Evolutionary conservation across 2,329 filamentous ascomycete species (phyloP), one percentile per base, ranked within the genome.

Genomic region (Diaporthe citri): DNA sequence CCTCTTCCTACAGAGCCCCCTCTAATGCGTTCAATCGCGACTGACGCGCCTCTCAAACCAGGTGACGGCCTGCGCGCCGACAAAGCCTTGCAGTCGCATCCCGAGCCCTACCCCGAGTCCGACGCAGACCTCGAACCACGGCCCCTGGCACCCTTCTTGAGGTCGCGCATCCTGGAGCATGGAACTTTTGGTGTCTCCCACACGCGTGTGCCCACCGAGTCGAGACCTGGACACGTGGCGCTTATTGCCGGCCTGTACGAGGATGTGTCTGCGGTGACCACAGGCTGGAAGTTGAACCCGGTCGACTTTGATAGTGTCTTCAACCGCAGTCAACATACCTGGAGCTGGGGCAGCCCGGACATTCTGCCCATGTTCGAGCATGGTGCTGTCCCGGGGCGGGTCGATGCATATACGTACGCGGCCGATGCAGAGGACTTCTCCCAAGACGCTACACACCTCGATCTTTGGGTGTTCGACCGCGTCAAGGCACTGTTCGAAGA

Each of bases 281-380:
- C 97, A 1, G 97, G 97, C 22, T 99, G 97, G 97, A 98, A 99
- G 85, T 87, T 98, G 79, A 99, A 99, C 82, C 97, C 97, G 0
- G 97, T 99, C 81, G 94, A 98, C 82, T 99, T 99, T 81, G 97
- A 99, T 86, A 98, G 96, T 81, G 95, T 99, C 15, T 99, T 99
- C 90, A 99, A 99, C 83, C 92, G 95, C 77, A 98, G 96, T 82
- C 89, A 93, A 60, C 97, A 99, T 85, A 99, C 97, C 10, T 99
- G 97, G 97, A 98, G 96, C 83, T 99, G 97, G 97, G 97, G 97
- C 2, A 98, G 96, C 81, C 97, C 97, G 1, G 97, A 99, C 84
- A 99, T 99, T 80, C 85, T 99, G 78, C 94, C 94, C 72, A 99
- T 99, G 97, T 99, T 99, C 82, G 92, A 97, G 82, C 90, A 95